Conservation (phyloP, 306 rosid species). For the Cicer arietinum region DNA sequence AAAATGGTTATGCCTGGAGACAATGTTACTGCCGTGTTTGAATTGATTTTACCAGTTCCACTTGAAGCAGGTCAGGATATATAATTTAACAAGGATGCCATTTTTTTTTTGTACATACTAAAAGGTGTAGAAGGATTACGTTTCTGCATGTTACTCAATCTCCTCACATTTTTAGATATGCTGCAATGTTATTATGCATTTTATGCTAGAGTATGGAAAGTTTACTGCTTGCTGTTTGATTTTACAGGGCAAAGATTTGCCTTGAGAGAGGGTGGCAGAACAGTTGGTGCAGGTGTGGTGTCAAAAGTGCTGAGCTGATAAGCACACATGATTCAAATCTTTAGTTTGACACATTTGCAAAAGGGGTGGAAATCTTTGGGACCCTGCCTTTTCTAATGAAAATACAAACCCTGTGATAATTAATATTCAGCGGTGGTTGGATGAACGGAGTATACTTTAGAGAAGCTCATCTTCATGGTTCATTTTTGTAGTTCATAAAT, state of each 20-base stretch:
- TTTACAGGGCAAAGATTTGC: constrained; percentile 98
- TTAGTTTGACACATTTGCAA: constrained; percentile 40
- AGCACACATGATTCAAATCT: constrained; percentile 32
- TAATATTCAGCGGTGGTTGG: constrained; percentile 44
- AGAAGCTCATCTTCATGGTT: constrained; percentile 46
- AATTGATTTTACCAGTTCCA: constrained; percentile 84
- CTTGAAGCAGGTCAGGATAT: constrained; percentile 81
- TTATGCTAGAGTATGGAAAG: constrained; percentile 12
- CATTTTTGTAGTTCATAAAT: constrained; percentile 56
- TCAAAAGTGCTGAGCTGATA: constrained; percentile 78
- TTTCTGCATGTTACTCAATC: constrained; percentile 1
- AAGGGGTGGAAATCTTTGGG: constrained; percentile 34
- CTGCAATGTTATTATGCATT: constrained; percentile 1
- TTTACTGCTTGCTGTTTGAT: constrained; percentile 31
- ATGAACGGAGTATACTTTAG: constrained; percentile 49
- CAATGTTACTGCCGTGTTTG: constrained; percentile 88
- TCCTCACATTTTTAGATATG: constrained; percentile 4
- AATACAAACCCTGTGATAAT: constrained; percentile 50
- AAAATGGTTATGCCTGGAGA: constrained; percentile 99
- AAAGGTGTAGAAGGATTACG: not conserved
- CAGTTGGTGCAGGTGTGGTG: constrained; percentile 99
- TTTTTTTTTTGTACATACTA: not conserved
- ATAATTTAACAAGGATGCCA: not conserved
- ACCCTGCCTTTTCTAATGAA: constrained; percentile 42
- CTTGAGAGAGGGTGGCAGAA: constrained; percentile 98